These are phyloP conservation scores for Ambrosia hybrid DNA, from an alignment of 140 eudicot species.

Conservation along the genomic window DNA sequence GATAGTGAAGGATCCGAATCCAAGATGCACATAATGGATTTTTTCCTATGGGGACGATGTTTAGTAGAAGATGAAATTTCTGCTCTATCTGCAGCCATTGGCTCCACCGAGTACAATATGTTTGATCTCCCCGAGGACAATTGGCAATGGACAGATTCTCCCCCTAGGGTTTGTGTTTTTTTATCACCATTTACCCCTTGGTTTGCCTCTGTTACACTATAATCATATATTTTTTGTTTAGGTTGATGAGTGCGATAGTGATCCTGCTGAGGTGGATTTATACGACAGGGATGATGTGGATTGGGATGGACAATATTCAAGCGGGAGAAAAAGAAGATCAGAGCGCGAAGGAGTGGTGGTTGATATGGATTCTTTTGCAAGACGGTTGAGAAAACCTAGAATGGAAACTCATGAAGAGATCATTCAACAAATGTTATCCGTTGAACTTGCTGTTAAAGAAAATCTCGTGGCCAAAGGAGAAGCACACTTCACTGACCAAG, in stretches of 20 bases:
- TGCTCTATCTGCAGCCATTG: conserved; percentile 73
- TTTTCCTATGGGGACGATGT: conserved; percentile 94
- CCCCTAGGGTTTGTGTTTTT: conserved; percentile 66
- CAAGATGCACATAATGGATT: conserved; percentile 95
- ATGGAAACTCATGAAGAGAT: conserved; percentile 87
- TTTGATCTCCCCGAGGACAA: conserved; percentile 79
- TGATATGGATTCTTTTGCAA: conserved; percentile 90
- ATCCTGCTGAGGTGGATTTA: conserved; percentile 96
- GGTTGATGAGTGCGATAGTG: conserved; percentile 99
- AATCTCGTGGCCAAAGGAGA: conserved; percentile 90
- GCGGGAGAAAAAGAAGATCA: conserved; percentile 86
- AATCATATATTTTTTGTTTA: conserved; percentile 20
- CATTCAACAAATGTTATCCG: conserved; percentile 86
- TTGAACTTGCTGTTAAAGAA: conserved; percentile 91
- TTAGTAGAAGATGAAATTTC: conserved; percentile 87
- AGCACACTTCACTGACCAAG: conserved; percentile 84
- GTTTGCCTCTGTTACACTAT: neutral
- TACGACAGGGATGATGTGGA: conserved; percentile 94
- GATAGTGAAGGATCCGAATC: conserved; percentile 95
- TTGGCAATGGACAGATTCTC: conserved; percentile 98
- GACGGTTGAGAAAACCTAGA: conserved; percentile 81
- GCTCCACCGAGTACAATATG: conserved; percentile 65
- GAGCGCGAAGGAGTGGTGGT: conserved; percentile 78
- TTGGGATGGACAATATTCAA: conserved; percentile 98
- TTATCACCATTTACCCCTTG: neutral